phyloP scores from a whole-genome alignment of 2,329 filamentous ascomycete species.

The Diaporthe vaccinii region DNA sequence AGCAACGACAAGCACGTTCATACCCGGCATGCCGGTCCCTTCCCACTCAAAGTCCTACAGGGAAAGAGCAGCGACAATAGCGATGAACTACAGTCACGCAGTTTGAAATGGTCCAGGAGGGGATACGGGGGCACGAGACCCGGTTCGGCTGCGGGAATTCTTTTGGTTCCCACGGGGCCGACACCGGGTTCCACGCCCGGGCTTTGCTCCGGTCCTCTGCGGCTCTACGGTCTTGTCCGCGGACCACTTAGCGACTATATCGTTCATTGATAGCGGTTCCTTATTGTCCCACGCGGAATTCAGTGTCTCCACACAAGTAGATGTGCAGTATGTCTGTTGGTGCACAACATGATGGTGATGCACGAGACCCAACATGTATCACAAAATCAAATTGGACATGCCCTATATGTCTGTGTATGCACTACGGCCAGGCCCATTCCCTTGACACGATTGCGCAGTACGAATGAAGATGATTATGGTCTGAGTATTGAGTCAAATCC shows the following conservation, averaged over 20 bases:
- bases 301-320: neutral
- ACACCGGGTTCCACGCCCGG: neutral
- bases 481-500: neutral
- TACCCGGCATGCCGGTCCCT: no score
- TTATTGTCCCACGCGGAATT: neutral
- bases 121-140: no score
- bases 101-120: no score
- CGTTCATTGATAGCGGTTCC: neutral
- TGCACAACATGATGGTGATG: neutral
- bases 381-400: neutral
- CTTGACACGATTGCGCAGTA: no score
- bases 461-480: neutral
- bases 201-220: neutral
- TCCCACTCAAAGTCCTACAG: no score
- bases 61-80: no score
- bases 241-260: neutral
- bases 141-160: neutral
- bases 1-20: no score
- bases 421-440: neutral
- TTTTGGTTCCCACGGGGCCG: neutral
- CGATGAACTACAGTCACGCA: no score
- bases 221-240: neutral
- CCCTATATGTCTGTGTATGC: neutral
- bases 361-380: neutral
- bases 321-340: neutral